Percentiles rank a stretch among this genome's conserved stretches.
Evolutionary conservation across 2,329 filamentous ascomycete genomes (phyloP).

Genomic region (Penicillium polonicum): DNA sequence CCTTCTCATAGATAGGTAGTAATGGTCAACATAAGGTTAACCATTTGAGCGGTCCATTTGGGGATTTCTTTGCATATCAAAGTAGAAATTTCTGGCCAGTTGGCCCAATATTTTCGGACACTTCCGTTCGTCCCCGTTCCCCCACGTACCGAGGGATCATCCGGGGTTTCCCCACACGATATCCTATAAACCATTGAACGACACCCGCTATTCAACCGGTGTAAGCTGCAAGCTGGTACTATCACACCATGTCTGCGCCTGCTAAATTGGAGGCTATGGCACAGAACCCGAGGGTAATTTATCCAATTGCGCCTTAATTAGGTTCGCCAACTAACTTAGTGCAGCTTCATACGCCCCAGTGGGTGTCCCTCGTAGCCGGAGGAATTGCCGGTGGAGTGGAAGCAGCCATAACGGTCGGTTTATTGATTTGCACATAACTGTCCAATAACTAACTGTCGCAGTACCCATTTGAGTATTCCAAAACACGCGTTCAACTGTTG

Average conservation of each 20-base stretch:
- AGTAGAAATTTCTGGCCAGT: no score
- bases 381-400: constrained; percentile 55
- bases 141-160: neutral
- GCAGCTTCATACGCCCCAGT: constrained; percentile 33
- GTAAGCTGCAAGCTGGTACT: neutral
- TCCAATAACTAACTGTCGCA: constrained; percentile 19
- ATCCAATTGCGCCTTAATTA: neutral
- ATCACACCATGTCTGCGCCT: neutral
- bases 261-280: neutral
- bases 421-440: neutral
- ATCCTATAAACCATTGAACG: neutral
- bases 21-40: no score
- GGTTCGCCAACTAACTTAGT: neutral
- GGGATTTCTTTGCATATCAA: no score
- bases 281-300: neutral
- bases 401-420: constrained; percentile 49
- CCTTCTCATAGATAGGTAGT: no score
- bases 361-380: constrained; percentile 52
- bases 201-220: neutral
- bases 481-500: constrained; percentile 36
- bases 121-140: no score
- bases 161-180: neutral
- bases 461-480: constrained; percentile 68
- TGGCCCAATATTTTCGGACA: no score
- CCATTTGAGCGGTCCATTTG: no score